Evolutionary conservation across 495 filamentous ascomycete species (phyloP), one percentile per base, ranked within the genome.

Genomic region (Xylaria nigripes): DNA sequence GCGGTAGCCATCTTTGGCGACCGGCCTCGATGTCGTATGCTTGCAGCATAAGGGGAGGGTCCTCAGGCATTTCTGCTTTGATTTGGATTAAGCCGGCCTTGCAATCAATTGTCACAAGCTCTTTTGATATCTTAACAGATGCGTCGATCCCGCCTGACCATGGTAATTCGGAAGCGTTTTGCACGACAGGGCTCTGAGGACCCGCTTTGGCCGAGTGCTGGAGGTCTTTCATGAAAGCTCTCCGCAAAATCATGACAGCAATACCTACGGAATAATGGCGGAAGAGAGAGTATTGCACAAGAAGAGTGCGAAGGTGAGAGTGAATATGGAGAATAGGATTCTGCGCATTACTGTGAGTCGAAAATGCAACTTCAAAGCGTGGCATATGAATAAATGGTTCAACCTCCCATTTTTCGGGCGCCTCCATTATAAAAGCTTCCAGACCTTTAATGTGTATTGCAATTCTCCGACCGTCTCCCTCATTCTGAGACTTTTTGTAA

Each of bases 261-360:
- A 97, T 80, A 10, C 86, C 86, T 24, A 92, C 75, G n/a, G 90
- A 84, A 62, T 96, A 97, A 63, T 95, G 92, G 5, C 92, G 84
- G 66, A 94, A 96, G 1, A 99, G 77, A 3, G 94, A 97, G 63
- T 96, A 97, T 29, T 95, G 86, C 3, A 95, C 58, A 54, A 86
- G 82, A 2, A 99, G 63, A 7, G 85, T 86, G 63, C 84, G 86
- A 25, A 91, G 74, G 40, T 86, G 76, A 1, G 90, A 87, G 61
- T 90, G 88, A 46, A 97, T 73, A 61, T 96, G 89, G 62, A 96
- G 83, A 12, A 96, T 74, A 0, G 89, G 87, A 4, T 91, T 93
- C 60, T 94, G 83, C 27, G 80, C 77, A 64, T 96, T 93, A 56
- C 86, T 92, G 19, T 84, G 76, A 1, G 94, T 95, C 25, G 85